Percentiles rank a stretch among this genome's conserved stretches.
phyloP scores from a whole-genome alignment of 1,284 basidiomycete genomes.

The Tausonia pullulans region DNA sequence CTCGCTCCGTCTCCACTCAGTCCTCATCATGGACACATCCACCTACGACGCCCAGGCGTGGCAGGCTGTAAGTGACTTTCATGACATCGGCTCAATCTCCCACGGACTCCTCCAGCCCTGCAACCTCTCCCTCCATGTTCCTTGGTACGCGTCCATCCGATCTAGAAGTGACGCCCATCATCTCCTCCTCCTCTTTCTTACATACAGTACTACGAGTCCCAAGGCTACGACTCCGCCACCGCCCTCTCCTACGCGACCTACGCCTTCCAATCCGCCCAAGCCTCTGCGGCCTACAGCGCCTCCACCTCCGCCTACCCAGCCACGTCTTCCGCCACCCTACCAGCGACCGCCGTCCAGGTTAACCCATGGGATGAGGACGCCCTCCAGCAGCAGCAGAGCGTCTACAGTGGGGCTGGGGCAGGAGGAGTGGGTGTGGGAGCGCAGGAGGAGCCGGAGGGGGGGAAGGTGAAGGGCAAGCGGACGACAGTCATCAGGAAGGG shows the following conservation, averaged over 20 bases:
- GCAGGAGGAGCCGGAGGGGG: slow-evolving; percentile 15
- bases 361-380: slow-evolving; percentile 10
- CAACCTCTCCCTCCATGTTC: neutral
- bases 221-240: slow-evolving; percentile 29
- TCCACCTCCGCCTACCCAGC: slow-evolving; percentile 9
- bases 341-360: neutral
- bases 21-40: slow-evolving; percentile 1
- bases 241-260: slow-evolving; percentile 20
- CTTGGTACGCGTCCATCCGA: slow-evolving; percentile 1
- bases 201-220: slow-evolving; percentile 33
- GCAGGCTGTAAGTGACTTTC: slow-evolving; percentile 1
- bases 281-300: slow-evolving; percentile 17
- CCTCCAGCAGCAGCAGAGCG: slow-evolving; percentile 2
- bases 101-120: neutral
- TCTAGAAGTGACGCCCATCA: neutral
- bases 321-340: neutral
- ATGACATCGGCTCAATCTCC: too few relatives aligned
- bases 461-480: slow-evolving; percentile 53
- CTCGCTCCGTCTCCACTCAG: neutral
- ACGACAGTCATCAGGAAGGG: slow-evolving; percentile 91
- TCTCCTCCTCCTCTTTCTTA: neutral
- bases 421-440: slow-evolving; percentile 4
- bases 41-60: slow-evolving; percentile 13
- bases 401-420: slow-evolving; percentile 10
- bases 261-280: slow-evolving; percentile 10